Base-by-base conservation (phyloP, 1,284 basidiomycete species). In the Ganoderma leucocontextum region DNA sequence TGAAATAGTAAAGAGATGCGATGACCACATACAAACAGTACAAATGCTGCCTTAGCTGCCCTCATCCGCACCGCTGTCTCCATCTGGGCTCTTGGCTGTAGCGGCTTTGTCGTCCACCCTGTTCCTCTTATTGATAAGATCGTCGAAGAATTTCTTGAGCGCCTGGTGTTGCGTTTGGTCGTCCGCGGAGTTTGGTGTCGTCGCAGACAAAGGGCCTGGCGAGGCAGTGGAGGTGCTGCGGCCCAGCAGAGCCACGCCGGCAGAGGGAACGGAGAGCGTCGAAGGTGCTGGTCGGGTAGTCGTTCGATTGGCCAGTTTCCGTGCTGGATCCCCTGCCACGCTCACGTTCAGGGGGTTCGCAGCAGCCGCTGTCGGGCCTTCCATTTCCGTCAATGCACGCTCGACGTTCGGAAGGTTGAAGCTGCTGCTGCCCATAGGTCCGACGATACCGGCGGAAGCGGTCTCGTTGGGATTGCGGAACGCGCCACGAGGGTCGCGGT, bases 391-490 rank as follows among this genome's bases (percentile, higher is more conserved):
- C 70, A 97, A 86, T 1, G 92, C 95, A 67, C 89, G 90, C 79
- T 96, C 95, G 47, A 97, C 96, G 66, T 86, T 91, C 0, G 95
- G 95, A 60, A 97, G 82, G 74, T 80, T 92, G 81, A 96, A 91
- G 68, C 91, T 92, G 76, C 87, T 93, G 76, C 89, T 91, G 64
- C 93, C 93, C 82, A 98, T 89, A 0, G 96, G 96, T 0, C 96
- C 96, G 9, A 98, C 96, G 62, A 97, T 89, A 55, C 91, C 91
- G 0, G 90, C 86, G 4, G 85, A 79, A 12, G 84, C 80, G 25
- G 85, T 76, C 72, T 91, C 88, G 72, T 85, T 78, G 44, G 92
- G 91, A 75, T 91, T 91, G 63, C 91, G 86, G 86, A 97, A 96
- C 2, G 92, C 89, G n/a, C 90, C 90, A 63, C 94, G 90, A 17